Evolutionary conservation across 2,329 filamentous ascomycete species (phyloP).

Genomic region (Colletotrichum endophyticum): DNA sequence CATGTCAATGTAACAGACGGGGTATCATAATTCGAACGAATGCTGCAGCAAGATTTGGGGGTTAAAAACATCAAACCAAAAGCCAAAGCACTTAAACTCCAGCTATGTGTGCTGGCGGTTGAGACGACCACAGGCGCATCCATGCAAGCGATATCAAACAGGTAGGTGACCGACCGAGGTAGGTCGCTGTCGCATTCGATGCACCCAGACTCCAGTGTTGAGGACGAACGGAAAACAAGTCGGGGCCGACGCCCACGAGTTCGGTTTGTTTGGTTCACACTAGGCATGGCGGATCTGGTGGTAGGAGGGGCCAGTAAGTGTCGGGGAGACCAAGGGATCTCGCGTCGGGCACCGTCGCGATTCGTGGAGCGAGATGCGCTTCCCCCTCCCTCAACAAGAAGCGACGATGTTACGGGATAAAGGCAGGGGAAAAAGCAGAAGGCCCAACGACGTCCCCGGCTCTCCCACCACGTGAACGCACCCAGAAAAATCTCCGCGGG

Average conservation of each 20-base stretch:
- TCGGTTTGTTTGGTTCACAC: neutral
- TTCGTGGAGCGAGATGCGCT: constrained; percentile 10
- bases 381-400: neutral
- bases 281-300: neutral
- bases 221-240: neutral
- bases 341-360: constrained; percentile 1
- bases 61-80: neutral
- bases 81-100: neutral
- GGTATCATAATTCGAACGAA: constrained; percentile 4
- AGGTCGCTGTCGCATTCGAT: neutral
- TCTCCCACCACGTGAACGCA: constrained; percentile 10
- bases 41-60: neutral
- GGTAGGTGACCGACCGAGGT: neutral
- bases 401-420: neutral
- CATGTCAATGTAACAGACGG: neutral
- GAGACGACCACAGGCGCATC: neutral
- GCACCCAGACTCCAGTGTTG: neutral
- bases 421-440: neutral
- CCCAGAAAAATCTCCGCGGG: neutral
- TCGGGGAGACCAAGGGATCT: neutral
- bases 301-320: neutral
- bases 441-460: neutral
- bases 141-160: neutral
- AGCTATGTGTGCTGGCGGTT: neutral
- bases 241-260: neutral